phyloP scores from a whole-genome alignment of 2,329 filamentous ascomycete genomes.

The Zalaria obscura region DNA sequence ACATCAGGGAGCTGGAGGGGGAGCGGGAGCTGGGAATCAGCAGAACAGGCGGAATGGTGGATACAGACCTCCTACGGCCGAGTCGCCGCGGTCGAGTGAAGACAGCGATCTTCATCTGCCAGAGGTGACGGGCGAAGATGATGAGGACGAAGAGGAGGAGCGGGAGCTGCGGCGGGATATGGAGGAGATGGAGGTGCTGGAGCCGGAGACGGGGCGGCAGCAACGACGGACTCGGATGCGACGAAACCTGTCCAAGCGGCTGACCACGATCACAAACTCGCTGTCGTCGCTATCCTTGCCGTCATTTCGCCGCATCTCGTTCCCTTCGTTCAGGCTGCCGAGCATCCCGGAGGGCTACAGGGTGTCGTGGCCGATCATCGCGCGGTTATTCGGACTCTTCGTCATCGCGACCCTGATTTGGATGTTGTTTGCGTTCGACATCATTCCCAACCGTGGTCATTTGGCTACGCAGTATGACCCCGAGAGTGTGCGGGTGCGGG shows the following conservation, averaged over 20 bases:
- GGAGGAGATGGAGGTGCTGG: conserved; percentile 77
- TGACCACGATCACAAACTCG: conserved; percentile 40
- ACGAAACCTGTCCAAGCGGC: conserved; percentile 40
- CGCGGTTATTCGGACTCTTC: conserved; percentile 59
- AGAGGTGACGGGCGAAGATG: conserved; percentile 38
- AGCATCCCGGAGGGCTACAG: conserved; percentile 32
- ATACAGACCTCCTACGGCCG: conserved; percentile 71
- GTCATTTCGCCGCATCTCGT: conserved; percentile 30
- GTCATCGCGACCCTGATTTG: conserved; percentile 69
- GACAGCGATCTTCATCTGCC: conserved; percentile 37
- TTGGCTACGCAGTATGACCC: conserved; percentile 65
- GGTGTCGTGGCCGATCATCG: conserved; percentile 51
- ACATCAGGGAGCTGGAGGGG: neutral
- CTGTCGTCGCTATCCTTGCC: conserved; percentile 42
- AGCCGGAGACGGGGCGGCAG: conserved; percentile 25
- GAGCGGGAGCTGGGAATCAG: neutral
- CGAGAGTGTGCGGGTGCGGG: conserved; percentile 62
- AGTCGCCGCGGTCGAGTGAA: conserved; percentile 55
- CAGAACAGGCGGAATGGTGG: conserved; percentile 26
- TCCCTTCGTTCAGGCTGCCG: conserved; percentile 18
- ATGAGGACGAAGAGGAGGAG: conserved; percentile 35
- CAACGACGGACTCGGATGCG: conserved; percentile 25
- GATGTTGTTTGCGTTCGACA: conserved; percentile 69
- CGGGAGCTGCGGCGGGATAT: conserved; percentile 61
- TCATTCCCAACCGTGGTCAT: conserved; percentile 56